phyloP scores from a whole-genome alignment of 495 filamentous ascomycete species.

The Halenospora varia region DNA sequence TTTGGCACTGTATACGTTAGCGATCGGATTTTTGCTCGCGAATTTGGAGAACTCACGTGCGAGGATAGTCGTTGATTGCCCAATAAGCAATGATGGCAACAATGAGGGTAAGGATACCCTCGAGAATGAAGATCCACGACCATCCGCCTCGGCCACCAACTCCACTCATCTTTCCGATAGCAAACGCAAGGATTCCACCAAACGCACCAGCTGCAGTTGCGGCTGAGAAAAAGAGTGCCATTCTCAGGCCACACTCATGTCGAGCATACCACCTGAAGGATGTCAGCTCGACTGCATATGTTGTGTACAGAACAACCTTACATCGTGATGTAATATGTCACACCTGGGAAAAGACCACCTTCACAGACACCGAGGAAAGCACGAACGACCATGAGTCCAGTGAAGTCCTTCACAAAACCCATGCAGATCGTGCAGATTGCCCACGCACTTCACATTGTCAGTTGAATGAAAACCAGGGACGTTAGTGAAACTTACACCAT shows the following conservation, averaged over 20 bases:
- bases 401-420: constrained; percentile 50
- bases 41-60: no score
- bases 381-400: constrained; percentile 53
- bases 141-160: constrained; percentile 46
- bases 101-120: constrained; percentile 38
- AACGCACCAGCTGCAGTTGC: constrained; percentile 53
- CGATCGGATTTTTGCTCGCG: no score
- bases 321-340: constrained; percentile 73
- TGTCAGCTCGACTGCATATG: neutral
- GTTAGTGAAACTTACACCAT: constrained; percentile 27
- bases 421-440: constrained; percentile 53
- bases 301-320: constrained; percentile 54
- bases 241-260: constrained; percentile 52
- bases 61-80: constrained; percentile 53
- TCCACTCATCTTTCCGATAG: constrained; percentile 55
- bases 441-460: constrained; percentile 35
- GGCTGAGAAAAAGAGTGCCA: constrained; percentile 52
- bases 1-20: no score
- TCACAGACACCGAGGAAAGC: constrained; percentile 62
- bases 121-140: constrained; percentile 66
- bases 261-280: constrained; percentile 50
- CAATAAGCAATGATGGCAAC: constrained; percentile 41
- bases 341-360: constrained; percentile 60
- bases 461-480: neutral
- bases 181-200: constrained; percentile 55